Conservation (phyloP, 306 rosid genomes). For the Acmispon strigosus region DNA sequence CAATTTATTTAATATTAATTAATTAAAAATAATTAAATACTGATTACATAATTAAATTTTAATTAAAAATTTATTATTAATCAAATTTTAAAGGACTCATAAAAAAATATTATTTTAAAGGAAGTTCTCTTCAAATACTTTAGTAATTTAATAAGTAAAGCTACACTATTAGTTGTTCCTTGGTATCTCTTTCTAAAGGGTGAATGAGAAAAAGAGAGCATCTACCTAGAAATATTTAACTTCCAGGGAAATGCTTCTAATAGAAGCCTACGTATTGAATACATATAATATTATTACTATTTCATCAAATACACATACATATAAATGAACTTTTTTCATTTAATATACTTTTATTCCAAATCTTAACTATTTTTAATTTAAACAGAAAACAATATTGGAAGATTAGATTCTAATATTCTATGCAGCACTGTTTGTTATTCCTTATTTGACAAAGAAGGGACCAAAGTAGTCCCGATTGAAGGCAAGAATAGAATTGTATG, state of each 20-base stretch:
- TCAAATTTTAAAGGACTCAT: too few species aligned
- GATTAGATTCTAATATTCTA: neutral
- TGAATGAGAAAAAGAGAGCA: neutral
- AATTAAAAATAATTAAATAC: too few species aligned
- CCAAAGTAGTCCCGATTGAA: neutral
- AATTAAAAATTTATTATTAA: too few species aligned
- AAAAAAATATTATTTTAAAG: too few species aligned
- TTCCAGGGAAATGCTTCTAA: neutral
- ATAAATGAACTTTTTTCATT: neutral
- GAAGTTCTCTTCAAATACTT: too few species aligned
- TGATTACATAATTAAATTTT: too few species aligned
- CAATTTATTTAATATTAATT: too few species aligned
- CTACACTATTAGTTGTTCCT: neutral
- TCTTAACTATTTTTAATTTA: neutral
- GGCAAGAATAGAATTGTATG: slow-evolving; percentile 35
- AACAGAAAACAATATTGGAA: neutral
- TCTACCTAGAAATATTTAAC: neutral
- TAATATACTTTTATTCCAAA: neutral
- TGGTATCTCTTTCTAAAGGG: neutral
- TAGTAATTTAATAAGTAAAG: neutral
- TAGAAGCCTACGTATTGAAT: neutral
- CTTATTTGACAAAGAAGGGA: slow-evolving; percentile 24
- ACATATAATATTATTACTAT: neutral
- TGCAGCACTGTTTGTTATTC: neutral
- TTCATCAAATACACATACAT: neutral